Conservation (phyloP, 371 early-diverging fungal genomes). For the Circinella minor region DNA sequence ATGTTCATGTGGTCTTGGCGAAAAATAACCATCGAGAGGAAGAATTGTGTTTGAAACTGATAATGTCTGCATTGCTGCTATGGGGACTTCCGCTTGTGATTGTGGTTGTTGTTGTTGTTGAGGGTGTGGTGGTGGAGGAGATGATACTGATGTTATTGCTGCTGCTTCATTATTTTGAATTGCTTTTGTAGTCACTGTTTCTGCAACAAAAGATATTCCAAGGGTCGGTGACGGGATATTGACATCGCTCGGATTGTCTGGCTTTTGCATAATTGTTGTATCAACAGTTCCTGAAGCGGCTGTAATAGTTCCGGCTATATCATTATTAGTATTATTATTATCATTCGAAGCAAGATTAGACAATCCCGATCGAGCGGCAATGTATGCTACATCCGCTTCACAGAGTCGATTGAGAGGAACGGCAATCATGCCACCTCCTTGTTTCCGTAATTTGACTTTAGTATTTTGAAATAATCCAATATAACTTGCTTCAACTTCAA, state of each 20-base stretch:
- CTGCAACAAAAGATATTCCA: neutral
- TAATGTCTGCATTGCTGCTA: neutral
- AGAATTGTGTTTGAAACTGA: neutral
- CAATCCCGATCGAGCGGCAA: conserved; percentile 20
- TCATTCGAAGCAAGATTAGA: neutral
- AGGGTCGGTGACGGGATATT: conserved; percentile 3
- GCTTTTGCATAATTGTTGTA: neutral
- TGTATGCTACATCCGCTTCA: conserved; percentile 39
- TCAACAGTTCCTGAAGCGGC: neutral
- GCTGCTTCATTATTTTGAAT: neutral
- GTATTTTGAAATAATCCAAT: conserved; percentile 42
- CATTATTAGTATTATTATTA: too few species aligned
- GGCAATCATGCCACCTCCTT: conserved; percentile 41
- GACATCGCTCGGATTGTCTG: neutral
- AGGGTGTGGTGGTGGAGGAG: neutral
- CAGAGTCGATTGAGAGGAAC: conserved; percentile 41
- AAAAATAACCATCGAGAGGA: conserved; percentile 2
- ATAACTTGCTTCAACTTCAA: conserved; percentile 40
- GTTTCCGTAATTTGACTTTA: conserved; percentile 45
- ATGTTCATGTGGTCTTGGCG: neutral
- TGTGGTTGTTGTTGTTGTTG: too few species aligned
- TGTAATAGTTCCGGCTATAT: too few species aligned
- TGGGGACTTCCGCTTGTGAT: neutral
- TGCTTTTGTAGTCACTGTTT: neutral
- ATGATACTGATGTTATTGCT: neutral